These are phyloP conservation scores for Reticulascus tulasneorum DNA, from an alignment of 2,329 filamentous ascomycete species.

Conservation along the genomic window DNA sequence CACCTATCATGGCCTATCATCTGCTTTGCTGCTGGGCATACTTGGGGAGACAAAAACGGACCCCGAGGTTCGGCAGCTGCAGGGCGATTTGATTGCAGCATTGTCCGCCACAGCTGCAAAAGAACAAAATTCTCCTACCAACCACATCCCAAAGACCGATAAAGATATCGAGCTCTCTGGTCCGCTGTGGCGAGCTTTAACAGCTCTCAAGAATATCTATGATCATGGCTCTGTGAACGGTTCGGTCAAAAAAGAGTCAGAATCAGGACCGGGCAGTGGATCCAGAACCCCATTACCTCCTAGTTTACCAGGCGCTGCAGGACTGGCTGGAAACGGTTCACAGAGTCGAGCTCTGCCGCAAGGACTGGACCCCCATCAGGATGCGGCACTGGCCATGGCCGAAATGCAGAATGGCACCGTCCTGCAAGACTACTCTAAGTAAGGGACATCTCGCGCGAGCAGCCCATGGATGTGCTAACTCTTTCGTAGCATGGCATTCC, in stretches of 20 bases:
- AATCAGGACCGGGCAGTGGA: slow-evolving; percentile 41
- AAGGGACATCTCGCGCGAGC: too few species aligned
- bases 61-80: slow-evolving; percentile 58
- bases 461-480: slow-evolving; percentile 1
- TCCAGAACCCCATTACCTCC: slow-evolving; percentile 35
- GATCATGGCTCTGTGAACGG: slow-evolving; percentile 58
- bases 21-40: slow-evolving; percentile 60
- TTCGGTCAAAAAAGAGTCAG: slow-evolving; percentile 42
- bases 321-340: slow-evolving; percentile 4
- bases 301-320: slow-evolving; percentile 18
- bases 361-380: slow-evolving; percentile 50
- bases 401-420: slow-evolving; percentile 57
- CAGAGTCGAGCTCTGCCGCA: slow-evolving; percentile 8
- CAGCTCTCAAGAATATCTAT: slow-evolving; percentile 62
- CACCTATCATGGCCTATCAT: slow-evolving; percentile 64
- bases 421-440: slow-evolving; percentile 21
- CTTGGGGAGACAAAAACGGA: slow-evolving; percentile 60
- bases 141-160: slow-evolving; percentile 50
- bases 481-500: slow-evolving; percentile 29
- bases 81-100: slow-evolving; percentile 60
- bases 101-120: slow-evolving; percentile 62
- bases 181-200: slow-evolving; percentile 56
- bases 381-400: slow-evolving; percentile 61
- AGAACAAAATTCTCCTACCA: slow-evolving; percentile 51
- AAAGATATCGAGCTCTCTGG: slow-evolving; percentile 60